phyloP scores from a whole-genome alignment of 129 eudicot species.

The Flaveria linearis region DNA sequence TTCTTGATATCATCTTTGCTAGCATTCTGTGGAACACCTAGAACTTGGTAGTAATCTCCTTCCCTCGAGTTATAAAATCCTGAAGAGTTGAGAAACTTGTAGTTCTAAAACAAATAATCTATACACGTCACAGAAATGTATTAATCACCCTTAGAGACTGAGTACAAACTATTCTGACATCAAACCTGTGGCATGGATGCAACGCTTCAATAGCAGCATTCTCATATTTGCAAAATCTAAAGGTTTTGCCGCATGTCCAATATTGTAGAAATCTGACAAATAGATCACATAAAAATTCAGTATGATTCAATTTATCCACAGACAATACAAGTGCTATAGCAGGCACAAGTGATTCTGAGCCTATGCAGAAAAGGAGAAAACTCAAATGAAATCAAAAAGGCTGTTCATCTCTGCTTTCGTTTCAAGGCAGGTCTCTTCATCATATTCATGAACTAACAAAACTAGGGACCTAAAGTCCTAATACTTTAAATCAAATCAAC shows the following conservation, averaged over 20 bases:
- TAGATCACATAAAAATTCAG: conserved; percentile 21
- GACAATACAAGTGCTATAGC: background rate
- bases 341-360: background rate
- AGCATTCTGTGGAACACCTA: conserved; percentile 75
- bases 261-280: conserved; percentile 42
- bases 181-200: conserved; percentile 88
- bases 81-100: conserved; percentile 25
- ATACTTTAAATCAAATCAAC: too few species aligned
- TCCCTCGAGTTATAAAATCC: conserved; percentile 44
- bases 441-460: background rate
- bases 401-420: too few species aligned
- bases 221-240: conserved; percentile 40
- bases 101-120: conserved; percentile 15
- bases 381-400: background rate
- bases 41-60: conserved; percentile 67
- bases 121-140: background rate
- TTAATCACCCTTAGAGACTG: conserved; percentile 6
- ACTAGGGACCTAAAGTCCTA: too few species aligned
- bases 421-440: background rate
- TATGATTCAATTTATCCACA: conserved; percentile 9
- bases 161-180: conserved; percentile 7
- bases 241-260: conserved; percentile 33
- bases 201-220: conserved; percentile 42
- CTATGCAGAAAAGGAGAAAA: background rate
- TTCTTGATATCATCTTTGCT: conserved; percentile 78